Base-by-base conservation (phyloP, 768 basidiomycete genomes). In the Mycena vulgaris region DNA sequence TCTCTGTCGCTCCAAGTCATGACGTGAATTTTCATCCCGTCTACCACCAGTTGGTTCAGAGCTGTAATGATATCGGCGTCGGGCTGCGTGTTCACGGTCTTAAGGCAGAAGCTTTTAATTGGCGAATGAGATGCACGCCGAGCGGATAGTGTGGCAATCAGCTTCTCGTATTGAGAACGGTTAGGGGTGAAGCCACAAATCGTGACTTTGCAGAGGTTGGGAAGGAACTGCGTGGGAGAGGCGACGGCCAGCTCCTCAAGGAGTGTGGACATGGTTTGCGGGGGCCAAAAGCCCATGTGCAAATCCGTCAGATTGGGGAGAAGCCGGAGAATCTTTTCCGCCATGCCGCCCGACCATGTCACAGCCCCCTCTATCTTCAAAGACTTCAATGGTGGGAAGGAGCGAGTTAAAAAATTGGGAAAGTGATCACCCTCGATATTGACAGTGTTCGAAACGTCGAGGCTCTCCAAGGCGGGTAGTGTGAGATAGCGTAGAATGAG, bases 401-500 rank as follows among this genome's bases (percentile, higher is more conserved):
- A 62, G 0, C 60, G 60, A 3, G 23, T 23, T 21, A 62, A 11
- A 42, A 62, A 62, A 8, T 31, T 31, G 4, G 28, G 11, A 9
- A 62, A 51, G n/a, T 25, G 14, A 5, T n/a, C n/a, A n/a, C n/a
- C n/a, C n/a, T n/a, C n/a, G 1, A 2, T 3, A 23, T 3, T 5
- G 33, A 49, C 51, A 25, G 25, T 9, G 23, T 13, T 11, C n/a
- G 11, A 28, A 14, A 14, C 21, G 17, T 13, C 4, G 6, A 13
- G 13, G 5, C 21, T 21, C 35, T 65, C 53, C 27, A 65, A 52
- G 21, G 42, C 13, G 14, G 63, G 63, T 4, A 65, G 52, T 7
- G 63, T 65, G 25, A 65, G 47, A n/a, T n/a, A 39, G 37, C 28
- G 13, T 16, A 65, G 28, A 37, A 65, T 31, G 13, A 4, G 19